A percentile compares a stretch with the other conserved stretches of the same genome.
phyloP scores from a whole-genome alignment of 106 monocot species.

The Xerophyta viscosa region DNA sequence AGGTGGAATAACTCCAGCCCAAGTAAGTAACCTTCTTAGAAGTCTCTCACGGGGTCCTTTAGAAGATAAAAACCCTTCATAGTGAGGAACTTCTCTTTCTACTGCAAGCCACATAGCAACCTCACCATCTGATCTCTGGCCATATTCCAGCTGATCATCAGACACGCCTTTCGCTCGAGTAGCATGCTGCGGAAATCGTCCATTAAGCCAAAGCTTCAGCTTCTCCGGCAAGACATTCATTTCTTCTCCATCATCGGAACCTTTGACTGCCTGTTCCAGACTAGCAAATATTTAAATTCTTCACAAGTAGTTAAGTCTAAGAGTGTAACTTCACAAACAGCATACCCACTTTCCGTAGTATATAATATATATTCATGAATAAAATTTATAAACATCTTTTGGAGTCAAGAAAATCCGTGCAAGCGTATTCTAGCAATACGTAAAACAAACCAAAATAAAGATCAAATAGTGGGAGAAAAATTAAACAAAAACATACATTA shows the following conservation, averaged over 20 bases:
- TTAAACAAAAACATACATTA: no score
- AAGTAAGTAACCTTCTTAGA: conserved; percentile 65
- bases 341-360: no score
- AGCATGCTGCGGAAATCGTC: conserved; percentile 42
- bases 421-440: no score
- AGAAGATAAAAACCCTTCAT: conserved; percentile 80
- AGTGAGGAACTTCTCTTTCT: conserved; percentile 72
- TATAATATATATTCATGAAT: no score
- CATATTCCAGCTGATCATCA: conserved; percentile 14
- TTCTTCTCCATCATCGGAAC: conserved; percentile 24
- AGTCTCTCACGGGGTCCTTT: conserved; percentile 87
- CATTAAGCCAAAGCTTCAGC: conserved; percentile 62
- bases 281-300: not conserved
- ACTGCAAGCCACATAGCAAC: conserved; percentile 94
- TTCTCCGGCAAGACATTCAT: conserved; percentile 41
- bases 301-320: not conserved
- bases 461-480: no score
- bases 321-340: no score
- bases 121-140: conserved; percentile 22
- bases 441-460: no score
- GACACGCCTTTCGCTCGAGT: conserved; percentile 16
- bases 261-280: conserved; percentile 41
- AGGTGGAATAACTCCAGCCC: conserved; percentile 68
- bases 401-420: no score
- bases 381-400: no score